Base-by-base conservation (phyloP, 1,284 basidiomycete species). In the Rhodotorula sp. region DNA sequence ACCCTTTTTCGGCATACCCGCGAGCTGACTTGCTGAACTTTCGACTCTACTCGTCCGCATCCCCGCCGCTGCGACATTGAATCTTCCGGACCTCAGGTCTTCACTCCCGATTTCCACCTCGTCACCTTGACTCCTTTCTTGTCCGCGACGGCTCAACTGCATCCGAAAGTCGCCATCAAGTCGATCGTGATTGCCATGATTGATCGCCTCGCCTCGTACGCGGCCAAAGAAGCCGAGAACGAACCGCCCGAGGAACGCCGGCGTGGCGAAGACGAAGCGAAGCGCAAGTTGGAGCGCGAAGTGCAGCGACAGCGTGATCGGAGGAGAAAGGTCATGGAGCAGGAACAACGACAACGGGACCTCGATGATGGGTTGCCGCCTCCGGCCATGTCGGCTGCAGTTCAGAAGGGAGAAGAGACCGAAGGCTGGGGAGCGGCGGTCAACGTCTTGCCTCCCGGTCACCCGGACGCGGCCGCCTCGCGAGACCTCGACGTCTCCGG, bases 91-190 rank as follows among this genome's bases (percentile, higher is more conserved):
- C 45, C 29, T 3, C 76, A 91, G 90, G 93, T 97, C 22, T 97
- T 97, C 81, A 92, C 93, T 17, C 93, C 96, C 80, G 94, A 96
- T 79, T 96, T 96, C 82, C 95, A 97, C 79, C 85, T 97, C 0
- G 91, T 95, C 78, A 89, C 91, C 0, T 87, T 97, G 26, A 90
- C 90, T 0, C 91, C 91, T 0, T 97, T 97, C 86, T 86, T 97
- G 22, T 90, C 91, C 3, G 91, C 94, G 0, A 95, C 93, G 0
- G 93, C 94, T 0, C 92, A 94, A 78, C 85, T 97, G 1, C 93
- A 96, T 79, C 92, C 93, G 37, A 91, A 94, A 79, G 94, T 97
- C 76, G 95, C 95, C 82, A 95, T 97, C 83, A 97, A 97, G 82
- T 87, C 89, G 73, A 96, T 97, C 75, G 94, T 96, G 67, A 97